Evolutionary conservation across 164 flowering plant species (phyloP), one percentile per base, ranked within the genome.

Genomic region (Houttuynia cordata): DNA sequence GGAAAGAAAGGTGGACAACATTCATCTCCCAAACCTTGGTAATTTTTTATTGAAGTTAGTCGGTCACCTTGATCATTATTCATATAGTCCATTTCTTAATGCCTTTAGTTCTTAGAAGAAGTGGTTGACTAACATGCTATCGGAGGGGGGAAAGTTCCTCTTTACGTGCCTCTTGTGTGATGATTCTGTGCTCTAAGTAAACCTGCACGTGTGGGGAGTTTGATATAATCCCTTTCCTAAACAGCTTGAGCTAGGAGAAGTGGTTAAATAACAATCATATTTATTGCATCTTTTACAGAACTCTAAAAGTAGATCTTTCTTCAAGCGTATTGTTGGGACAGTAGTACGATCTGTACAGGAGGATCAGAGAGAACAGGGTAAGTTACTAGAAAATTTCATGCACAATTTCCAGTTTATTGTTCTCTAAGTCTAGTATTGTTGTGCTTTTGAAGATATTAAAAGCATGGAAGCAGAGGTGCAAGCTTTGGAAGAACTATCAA

Each of bases 261-360:
- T 45, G 14, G 14, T 2, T 45, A 45, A 17, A 10, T 45, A 45
- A 45, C 49, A 7, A 17, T 45, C 17, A 45, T 45, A 12, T 45
- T 45, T 30, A 30, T 30, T 30, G 37, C 37, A 30, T 30, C 37
- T 12, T 45, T 10, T 45, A 17, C 49, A 45, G 49, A 45, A 45
- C 12, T 45, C 49, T 45, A 88, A 86, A 71, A 75, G 82, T 54
- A 77, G 80, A 73, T 93, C 97, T 49, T 83, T 89, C 70, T 66
- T 93, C 17, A 87, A 79, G 70, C 80, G 94, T 60, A 75, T 89
- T 60, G 88, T 90, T 60, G 92, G 96, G 52, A 90, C 97, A 40
- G 96, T 89, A 69, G 98, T 87, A 22, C 86, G 97, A 59, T 86
- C 96, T 63, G 96, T 89, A 62, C 96, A 89, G 62, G 96, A 87